Base-by-base conservation (phyloP, 2,329 filamentous ascomycete species). In the Ambrosiella cleistominuta region DNA sequence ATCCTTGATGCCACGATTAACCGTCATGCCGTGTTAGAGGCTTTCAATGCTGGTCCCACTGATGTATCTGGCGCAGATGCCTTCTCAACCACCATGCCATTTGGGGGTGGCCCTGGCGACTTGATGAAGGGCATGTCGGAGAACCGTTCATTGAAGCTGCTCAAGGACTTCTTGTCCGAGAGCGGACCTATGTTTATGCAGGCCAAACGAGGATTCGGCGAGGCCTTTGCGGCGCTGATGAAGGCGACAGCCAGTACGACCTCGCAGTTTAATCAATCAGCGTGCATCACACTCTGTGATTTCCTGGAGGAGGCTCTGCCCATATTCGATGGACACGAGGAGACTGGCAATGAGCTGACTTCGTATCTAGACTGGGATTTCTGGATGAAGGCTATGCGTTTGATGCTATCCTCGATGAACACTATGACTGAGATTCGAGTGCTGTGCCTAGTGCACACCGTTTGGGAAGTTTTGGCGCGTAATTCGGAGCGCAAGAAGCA, bases 251-350 rank as follows among this genome's bases (percentile, higher is more conserved):
- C 88, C 1, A 81, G 83, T 63, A 82, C 80, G 63, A 90, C 85
- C 0, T 90, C 88, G 0, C 75, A 87, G 57, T 95, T 85, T 66
- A 84, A 94, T 67, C 86, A 88, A 66, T 81, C 81, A 62, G 85
- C 88, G 15, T 94, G 88, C 68, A 93, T 93, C 66, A 86, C 88
- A 8, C 74, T 95, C n/a, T 91, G 89, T 66, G 90, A 96, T 68
- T 89, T 95, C 63, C 72, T 95, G 35, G 88, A 95, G 66, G 89
- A 95, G 69, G 77, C 84, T 1, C 72, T 95, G 55, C 73, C 80
- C 13, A 82, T 88, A 45, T 77, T 77, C 61, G 72, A 76, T 59
- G 67, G 70, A 6, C 72, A 70, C 54, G 74, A 75, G 60, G 71
- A 72, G 2, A 67, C 68, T n/a, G 68, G 70, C n/a, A 67, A 64